A percentile compares a stretch with the other conserved stretches of the same genome.
These are phyloP conservation scores for Solanum bukasovii DNA, from an alignment of 257 asterid species.

Conservation along the genomic window DNA sequence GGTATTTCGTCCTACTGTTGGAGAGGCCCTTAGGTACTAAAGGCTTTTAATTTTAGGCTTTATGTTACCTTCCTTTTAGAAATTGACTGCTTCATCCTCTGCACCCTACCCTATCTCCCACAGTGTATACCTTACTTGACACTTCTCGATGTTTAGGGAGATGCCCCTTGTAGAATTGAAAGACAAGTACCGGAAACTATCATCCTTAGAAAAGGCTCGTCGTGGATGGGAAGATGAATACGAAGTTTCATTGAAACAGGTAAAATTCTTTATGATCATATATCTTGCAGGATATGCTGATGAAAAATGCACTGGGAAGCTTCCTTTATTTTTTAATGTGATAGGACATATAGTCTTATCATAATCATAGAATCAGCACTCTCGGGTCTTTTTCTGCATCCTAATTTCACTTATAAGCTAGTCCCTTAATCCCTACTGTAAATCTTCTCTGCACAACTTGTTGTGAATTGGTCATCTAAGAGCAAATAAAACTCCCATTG, in stretches of 20 bases:
- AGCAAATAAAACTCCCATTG: background rate
- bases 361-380: background rate
- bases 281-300: background rate
- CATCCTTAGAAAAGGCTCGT: constrained; percentile 57
- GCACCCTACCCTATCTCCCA: background rate
- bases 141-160: constrained; percentile 59
- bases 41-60: background rate
- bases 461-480: background rate
- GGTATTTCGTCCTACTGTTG: constrained; percentile 80
- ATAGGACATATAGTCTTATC: background rate
- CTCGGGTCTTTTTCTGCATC: background rate
- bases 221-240: constrained; percentile 86
- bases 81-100: background rate
- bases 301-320: background rate
- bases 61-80: background rate
- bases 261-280: constrained; percentile 6
- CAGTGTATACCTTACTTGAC: background rate
- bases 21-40: constrained; percentile 80
- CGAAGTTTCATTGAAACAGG: constrained; percentile 81
- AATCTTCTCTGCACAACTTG: background rate
- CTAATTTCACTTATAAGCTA: background rate
- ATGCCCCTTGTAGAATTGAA: constrained; percentile 74
- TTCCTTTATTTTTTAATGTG: background rate
- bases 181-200: constrained; percentile 70
- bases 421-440: background rate